Evolutionary conservation across 1,139 yeast genomes (phyloP), one percentile per base, ranked within the genome.

Genomic region (Blastobotrys persicus): DNA sequence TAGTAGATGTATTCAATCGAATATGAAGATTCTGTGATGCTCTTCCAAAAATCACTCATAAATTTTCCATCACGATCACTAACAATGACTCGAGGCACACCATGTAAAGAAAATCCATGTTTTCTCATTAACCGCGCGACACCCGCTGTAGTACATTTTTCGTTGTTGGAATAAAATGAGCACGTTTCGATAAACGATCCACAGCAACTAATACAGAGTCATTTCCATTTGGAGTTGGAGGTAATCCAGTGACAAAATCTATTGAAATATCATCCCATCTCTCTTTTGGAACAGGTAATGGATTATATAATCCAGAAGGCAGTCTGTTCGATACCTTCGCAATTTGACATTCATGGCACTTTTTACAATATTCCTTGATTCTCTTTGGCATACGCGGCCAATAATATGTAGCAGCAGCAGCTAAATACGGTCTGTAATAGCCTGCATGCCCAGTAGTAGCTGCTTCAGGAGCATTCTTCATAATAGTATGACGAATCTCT

Each of bases 181-280:
- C 40, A 4, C 41, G 32, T 11, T 43, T 43, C 14, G 41, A 31
- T 4, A 43, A 17, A 20, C 46, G 40, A 20, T 34, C 46, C 13
- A 43, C 46, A 3, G 33, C 33, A 4, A 43, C 41, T 6, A 43
- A 6, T 20, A 43, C 17, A 2, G 40, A 23, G 40, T 43, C 33
- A 18, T 19, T 19, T n/a, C 41, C 41, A 5, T 7, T 4, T 3
- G 6, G n/a, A 6, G 46, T 33, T 6, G 2, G 13, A 3, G 38
- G 39, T 12, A 43, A 12, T 13, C 41, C 46, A 14, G 40, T 43
- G 18, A 34, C 41, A 17, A 43, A 43, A 34, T 43, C 46, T 40
- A 43, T 43, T 2, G 40, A 33, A 3, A 34, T n/a, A 9, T 33
- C 18, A 11, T 34, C 33, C 39, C 32, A 43, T 20, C 41, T 12